Evolutionary conservation across 371 early-diverging fungal species (phyloP), one percentile per base, ranked within the genome.

Genomic region (Paraphysoderma sedebokerense): DNA sequence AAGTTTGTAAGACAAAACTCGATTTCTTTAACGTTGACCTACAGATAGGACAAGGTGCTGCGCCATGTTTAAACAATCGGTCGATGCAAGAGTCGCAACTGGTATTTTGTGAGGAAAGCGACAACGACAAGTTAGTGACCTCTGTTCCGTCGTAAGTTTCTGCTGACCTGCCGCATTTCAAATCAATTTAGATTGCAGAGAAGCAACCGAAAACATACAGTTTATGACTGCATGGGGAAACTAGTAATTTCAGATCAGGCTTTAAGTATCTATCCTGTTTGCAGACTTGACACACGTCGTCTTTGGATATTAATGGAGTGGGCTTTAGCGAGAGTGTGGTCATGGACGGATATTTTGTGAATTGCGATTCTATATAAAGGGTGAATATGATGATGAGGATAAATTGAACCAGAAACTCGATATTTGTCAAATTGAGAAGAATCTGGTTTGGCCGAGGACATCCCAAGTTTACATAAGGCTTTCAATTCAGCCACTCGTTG

Each of bases 161-260:
- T 3, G 34, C 34, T 11, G 38, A 40, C 30, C 13, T 2, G n/a
- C 5, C 5, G 4, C 15, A 3, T 30, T 34, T 11, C 5, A 3
- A 36, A 7, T 7, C 5, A 13, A 33, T 19, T 30, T 1, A 19
- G 34, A 19, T 1, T 17, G 36, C 12, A 24, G 3, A 13, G 13
- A 28, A 4, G 3, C 17, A 2, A 30, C 24, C 1, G 11, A 22
- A n/a, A 6, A 6, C 44, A 42, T 71, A 89, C 87, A 97, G 85
- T 64, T 86, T 92, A 68, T 99, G 98, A 58, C 89, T 95, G 62
- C 99, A 99, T 17, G 95, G 92, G 38, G 88, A 85, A 19, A 95
- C 92, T 31, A 90, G 76, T 22, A 99, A 72, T 56, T 81, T 82
- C 67, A 98, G 78, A 52, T 76, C 75, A 13, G 89, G 91, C 53